Evolutionary conservation across 1,284 basidiomycete species (phyloP).

Genomic region (Ceraceosorus guamensis): DNA sequence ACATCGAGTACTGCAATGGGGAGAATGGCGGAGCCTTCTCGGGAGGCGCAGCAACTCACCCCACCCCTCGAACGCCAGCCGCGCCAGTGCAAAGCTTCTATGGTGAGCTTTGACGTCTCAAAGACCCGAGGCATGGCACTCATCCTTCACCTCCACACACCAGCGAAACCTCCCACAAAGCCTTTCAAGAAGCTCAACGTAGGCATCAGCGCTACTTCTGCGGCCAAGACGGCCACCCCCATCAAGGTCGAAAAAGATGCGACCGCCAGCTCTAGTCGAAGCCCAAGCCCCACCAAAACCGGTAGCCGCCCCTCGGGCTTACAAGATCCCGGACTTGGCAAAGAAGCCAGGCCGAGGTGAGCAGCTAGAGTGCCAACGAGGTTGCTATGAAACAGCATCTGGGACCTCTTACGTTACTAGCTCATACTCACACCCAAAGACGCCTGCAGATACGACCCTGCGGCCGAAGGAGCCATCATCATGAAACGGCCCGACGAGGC

Average conservation of each 20-base stretch:
- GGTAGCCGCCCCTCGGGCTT: neutral
- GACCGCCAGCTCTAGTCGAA: neutral
- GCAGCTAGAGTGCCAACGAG: neutral
- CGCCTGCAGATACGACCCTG: conserved; percentile 23
- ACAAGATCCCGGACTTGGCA: neutral
- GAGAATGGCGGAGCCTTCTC: too few relatives aligned
- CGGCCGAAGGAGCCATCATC: conserved; percentile 62
- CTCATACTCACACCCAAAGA: neutral
- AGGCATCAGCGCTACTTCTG: too few relatives aligned
- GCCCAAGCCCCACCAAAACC: neutral
- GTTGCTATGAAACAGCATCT: neutral
- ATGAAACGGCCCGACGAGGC: conserved; percentile 71
- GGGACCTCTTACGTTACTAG: neutral
- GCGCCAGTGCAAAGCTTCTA: neutral
- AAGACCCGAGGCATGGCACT: too few relatives aligned
- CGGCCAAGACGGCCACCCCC: too few relatives aligned
- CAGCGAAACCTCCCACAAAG: too few relatives aligned
- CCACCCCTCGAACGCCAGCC: too few relatives aligned
- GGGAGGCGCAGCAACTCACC: too few relatives aligned
- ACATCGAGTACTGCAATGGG: neutral
- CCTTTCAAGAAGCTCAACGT: too few relatives aligned
- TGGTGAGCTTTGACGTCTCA: neutral
- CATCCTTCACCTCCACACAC: too few relatives aligned
- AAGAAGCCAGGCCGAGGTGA: conserved; percentile 1
- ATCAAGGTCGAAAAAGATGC: too few relatives aligned